Evolutionary conservation across 495 filamentous ascomycete genomes (phyloP), one percentile per base, ranked within the genome.

Genomic region (Neurospora sp.): DNA sequence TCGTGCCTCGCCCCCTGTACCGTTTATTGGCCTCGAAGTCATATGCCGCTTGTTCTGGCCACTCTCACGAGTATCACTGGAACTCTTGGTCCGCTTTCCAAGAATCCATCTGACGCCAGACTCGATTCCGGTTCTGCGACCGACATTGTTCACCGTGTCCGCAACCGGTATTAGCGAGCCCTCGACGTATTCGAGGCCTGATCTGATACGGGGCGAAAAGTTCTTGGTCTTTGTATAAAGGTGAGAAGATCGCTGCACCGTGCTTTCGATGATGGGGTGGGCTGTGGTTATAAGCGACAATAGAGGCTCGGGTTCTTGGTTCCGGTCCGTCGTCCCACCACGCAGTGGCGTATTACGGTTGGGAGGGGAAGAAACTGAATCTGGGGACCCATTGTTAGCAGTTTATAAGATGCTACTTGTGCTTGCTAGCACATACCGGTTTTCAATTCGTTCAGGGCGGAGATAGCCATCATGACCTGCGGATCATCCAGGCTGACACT

Each of bases 141-240:
- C 89, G 6, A 97, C 91, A 3, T 86, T 91, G n/a, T 90, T 89
- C 3, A 97, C 92, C 1, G 92, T 93, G 76, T 90, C 93, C 68
- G 90, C 92, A 40, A 97, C 88, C 3, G 93, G 94, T 1, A 90
- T 90, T 42, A 97, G 90, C 75, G 89, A 93, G 42, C 91, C 89
- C 80, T 97, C 94, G 39, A 97, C 88, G 75, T 93, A 92, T 77
- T 97, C 93, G 46, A 92, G 93, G 74, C 92, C 87, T 48, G 91
- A 90, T 76, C 91, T 93, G 81, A 97, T 91, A 3, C 91, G 88
- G 0, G 94, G 93, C 6, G 92, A 94, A 78, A 96, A 96, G 35
- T 91, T 91, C 80, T 98, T 97, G 20, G 91, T 91, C 5, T 86
- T 89, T 40, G 89, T 88, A 78, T 97, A 98, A 3, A 92, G 92